Conservation (phyloP, 2,329 filamentous ascomycete species). For the Coniella vitis region DNA sequence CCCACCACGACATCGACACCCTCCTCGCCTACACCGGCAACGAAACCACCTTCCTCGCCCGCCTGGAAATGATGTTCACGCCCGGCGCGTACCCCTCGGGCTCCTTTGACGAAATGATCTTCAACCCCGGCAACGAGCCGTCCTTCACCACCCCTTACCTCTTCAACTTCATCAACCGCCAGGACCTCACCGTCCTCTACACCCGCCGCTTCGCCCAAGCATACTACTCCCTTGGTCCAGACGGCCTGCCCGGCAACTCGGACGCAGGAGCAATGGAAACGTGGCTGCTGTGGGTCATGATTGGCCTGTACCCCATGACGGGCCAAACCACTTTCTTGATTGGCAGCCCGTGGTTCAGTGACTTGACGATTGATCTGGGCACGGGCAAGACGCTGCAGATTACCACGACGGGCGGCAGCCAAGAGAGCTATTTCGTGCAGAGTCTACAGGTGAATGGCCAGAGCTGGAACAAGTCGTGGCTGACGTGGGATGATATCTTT, state of each 20-base stretch:
- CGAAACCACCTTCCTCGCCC: slow-evolving; percentile 42
- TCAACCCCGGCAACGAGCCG: slow-evolving; percentile 63
- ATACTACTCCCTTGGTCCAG: slow-evolving; percentile 48
- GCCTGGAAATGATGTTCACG: slow-evolving; percentile 56
- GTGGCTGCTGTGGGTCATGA: slow-evolving; percentile 62
- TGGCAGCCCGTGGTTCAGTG: slow-evolving; percentile 55
- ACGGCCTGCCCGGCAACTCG: slow-evolving; percentile 61
- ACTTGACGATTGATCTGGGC: slow-evolving; percentile 51
- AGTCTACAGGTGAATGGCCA: slow-evolving; percentile 58
- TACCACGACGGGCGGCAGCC: slow-evolving; percentile 40
- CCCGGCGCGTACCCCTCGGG: slow-evolving; percentile 36
- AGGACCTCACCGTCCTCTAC: slow-evolving; percentile 52
- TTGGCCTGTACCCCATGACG: slow-evolving; percentile 61
- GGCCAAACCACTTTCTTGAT: slow-evolving; percentile 63
- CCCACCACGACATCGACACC: slow-evolving; percentile 57
- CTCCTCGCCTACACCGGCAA: slow-evolving; percentile 52
- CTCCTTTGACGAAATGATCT: slow-evolving; percentile 49
- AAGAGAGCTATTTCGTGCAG: slow-evolving; percentile 55
- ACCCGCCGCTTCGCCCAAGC: slow-evolving; percentile 52
- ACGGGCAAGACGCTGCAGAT: slow-evolving; percentile 43
- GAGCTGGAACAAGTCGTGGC: slow-evolving; percentile 56
- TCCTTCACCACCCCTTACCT: slow-evolving; percentile 62
- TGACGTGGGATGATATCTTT: slow-evolving; percentile 61
- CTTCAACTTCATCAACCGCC: slow-evolving; percentile 59
- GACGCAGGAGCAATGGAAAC: slow-evolving; percentile 69